phyloP scores from a whole-genome alignment of 176 grass and related monocot species.

The barley (Hordeum vulgare) region MorexV3_pseudomolecules_assembly NC_058522.1:545065037-545065536 shows the following conservation, averaged over 20 bases:
- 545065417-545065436: neutral
- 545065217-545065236: neutral
- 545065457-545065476: neutral
- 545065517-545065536: neutral
- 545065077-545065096: neutral
- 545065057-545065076: neutral
- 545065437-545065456: neutral
- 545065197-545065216: neutral
- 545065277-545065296: neutral
- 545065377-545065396: neutral
- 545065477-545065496: neutral
- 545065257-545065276: slow-evolving; percentile 18
- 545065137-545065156: neutral
- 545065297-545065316: neutral
- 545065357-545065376: neutral
- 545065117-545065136: neutral
- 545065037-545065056: neutral
- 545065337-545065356: neutral
- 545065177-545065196: neutral
- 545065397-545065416: neutral
- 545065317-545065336: slow-evolving; percentile 6
- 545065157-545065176: neutral
- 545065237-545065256: slow-evolving; percentile 5
- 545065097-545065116: neutral
- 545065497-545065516: neutral